Evolutionary conservation across 1,139 yeast genomes (phyloP), one percentile per base, ranked within the genome.

Genomic region (Kodamaea ohmeri): DNA sequence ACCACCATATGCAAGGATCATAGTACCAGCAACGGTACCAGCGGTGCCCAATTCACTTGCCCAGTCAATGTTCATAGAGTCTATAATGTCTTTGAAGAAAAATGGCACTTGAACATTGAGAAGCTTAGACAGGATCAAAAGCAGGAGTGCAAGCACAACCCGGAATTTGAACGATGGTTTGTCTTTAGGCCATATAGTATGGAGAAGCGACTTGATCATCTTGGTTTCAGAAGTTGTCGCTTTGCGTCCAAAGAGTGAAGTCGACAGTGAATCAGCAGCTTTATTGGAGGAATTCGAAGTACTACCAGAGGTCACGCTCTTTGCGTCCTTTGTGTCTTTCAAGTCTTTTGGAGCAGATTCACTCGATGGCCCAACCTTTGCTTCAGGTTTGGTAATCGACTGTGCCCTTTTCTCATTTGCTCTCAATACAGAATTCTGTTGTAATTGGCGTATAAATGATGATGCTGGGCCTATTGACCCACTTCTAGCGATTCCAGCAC

Each of bases 61-160:
- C 95, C 96, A 87, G 52, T 89, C 96, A 14, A 90, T 74, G 55
- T 92, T 92, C 97, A 92, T 90, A 12, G 80, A 78, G 63, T 92
- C 98, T 34, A 92, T 81, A 37, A 89, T 90, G 32, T 77, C 74
- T 55, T 92, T 94, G 72, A 92, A 92, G 60, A 78, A 88, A 54
- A 92, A 90, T 0, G 99, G 99, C 3, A 92, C 98, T 58, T 92
- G 96, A 4, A 92, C 96, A 57, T 90, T 94, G 33, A 92, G 67
- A 6, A 92, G 55, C 58, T 92, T 92, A 20, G 97, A 85, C 0
- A 80, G 80, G 5, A 94, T 75, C 45, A 92, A 71, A 38, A 92
- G 62, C 0, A 80, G 53, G 19, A 92, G 58, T 0, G 98, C 97
- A 6, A 84, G 49, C 0, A 84, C 62, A 0, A 92, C 98, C 34